phyloP scores from a whole-genome alignment of 805 yeast species.

The Candida insectorum region DNA sequence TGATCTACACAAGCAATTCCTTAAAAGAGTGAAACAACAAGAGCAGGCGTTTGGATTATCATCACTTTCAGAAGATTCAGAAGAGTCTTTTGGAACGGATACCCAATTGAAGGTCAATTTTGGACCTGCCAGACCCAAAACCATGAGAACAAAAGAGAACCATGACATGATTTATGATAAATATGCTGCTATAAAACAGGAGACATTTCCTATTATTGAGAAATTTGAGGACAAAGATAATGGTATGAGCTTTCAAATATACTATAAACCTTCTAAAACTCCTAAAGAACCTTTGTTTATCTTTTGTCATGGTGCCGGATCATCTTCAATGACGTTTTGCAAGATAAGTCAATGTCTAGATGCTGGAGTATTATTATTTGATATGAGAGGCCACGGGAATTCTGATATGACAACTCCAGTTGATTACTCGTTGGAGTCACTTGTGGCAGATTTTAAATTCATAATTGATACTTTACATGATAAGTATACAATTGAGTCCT shows the following conservation, averaged over 20 bases:
- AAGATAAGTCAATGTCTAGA: constrained; percentile 32
- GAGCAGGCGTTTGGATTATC: constrained; percentile 20
- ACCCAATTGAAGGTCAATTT: neutral
- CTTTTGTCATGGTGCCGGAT: constrained; percentile 95
- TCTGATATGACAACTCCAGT: constrained; percentile 10
- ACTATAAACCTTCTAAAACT: constrained; percentile 50
- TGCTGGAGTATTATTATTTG: constrained; percentile 66
- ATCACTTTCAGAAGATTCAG: constrained; percentile 14
- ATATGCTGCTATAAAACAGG: constrained; percentile 1
- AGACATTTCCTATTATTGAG: constrained; percentile 11
- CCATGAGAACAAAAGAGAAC: constrained; percentile 7
- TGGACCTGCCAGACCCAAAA: neutral
- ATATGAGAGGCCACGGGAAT: constrained; percentile 82
- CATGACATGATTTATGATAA: constrained; percentile 6
- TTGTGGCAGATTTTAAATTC: constrained; percentile 56
- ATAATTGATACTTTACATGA: constrained; percentile 40
- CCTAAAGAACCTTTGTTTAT: constrained; percentile 55
- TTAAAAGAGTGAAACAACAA: constrained; percentile 20
- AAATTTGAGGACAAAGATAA: constrained; percentile 12
- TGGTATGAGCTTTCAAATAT: constrained; percentile 36
- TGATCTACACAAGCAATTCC: constrained; percentile 25
- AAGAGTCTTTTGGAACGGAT: neutral
- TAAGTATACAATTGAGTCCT: constrained; percentile 12
- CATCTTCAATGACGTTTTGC: constrained; percentile 77
- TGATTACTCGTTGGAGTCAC: constrained; percentile 44